These are phyloP conservation scores for Tylopilus sp. DNA, from an alignment of 1,284 basidiomycete genomes.

Conservation along the genomic window DNA sequence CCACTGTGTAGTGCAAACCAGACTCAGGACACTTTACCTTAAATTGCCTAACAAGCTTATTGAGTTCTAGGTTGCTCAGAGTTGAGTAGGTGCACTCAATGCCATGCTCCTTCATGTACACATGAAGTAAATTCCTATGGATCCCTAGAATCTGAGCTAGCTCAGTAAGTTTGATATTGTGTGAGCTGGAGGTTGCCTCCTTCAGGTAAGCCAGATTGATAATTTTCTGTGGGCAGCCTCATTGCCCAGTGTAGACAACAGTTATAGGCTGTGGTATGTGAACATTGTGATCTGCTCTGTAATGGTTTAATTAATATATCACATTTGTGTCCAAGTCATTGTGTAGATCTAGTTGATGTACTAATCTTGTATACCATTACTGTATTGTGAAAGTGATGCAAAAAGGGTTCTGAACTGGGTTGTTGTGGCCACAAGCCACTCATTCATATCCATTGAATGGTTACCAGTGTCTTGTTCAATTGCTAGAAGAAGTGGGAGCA, in stretches of 20 bases:
- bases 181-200: slow-evolving; percentile 16
- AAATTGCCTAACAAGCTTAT: slow-evolving; percentile 31
- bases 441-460: neutral
- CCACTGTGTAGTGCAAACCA: slow-evolving; percentile 35
- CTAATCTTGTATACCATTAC: neutral
- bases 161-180: slow-evolving; percentile 27
- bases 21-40: slow-evolving; percentile 30
- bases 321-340: neutral
- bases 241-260: neutral
- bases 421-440: neutral
- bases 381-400: neutral
- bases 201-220: slow-evolving; percentile 20
- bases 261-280: neutral
- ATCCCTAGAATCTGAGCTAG: slow-evolving; percentile 32
- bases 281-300: neutral
- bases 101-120: slow-evolving; percentile 27
- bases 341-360: neutral
- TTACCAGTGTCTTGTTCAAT: neutral
- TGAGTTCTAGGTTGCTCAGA: slow-evolving; percentile 31
- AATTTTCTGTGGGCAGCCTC: neutral
- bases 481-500: neutral
- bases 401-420: neutral
- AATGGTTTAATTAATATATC: neutral
- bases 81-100: slow-evolving; percentile 25
- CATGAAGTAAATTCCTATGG: slow-evolving; percentile 26